Evolutionary conservation across 1,284 basidiomycete species (phyloP).

Genomic region (Pterulicium gracile): DNA sequence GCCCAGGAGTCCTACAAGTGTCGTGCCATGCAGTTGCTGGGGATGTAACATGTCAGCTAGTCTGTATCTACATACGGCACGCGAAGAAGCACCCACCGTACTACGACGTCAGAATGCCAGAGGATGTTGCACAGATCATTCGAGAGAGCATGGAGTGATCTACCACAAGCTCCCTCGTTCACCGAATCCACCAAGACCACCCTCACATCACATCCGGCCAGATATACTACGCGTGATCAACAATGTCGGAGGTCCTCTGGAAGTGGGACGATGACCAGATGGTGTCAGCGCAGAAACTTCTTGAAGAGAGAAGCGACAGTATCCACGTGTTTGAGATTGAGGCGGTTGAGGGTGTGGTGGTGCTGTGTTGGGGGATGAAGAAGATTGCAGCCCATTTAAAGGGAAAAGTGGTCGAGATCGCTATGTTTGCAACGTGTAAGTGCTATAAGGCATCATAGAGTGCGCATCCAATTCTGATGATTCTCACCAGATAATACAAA

Average conservation of each 20-base stretch:
- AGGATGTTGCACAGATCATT: not conserved
- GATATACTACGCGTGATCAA: not conserved
- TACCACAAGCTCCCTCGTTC: not conserved
- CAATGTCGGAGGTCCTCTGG: not conserved
- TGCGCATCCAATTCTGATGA: not conserved
- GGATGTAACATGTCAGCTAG: not conserved
- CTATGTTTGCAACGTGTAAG: conserved; percentile 14
- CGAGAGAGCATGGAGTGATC: not conserved
- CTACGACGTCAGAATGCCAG: not conserved
- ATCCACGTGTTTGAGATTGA: not conserved
- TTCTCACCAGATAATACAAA: conserved; percentile 14
- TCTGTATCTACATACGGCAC: not conserved
- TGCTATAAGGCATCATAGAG: not conserved
- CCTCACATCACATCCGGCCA: not conserved
- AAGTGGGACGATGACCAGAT: not conserved
- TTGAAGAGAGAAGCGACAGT: not conserved
- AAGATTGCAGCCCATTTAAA: not conserved
- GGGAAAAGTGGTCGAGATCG: conserved; percentile 11
- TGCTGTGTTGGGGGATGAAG: not conserved
- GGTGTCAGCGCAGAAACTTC: not conserved
- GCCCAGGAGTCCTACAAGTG: not conserved
- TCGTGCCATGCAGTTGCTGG: not conserved
- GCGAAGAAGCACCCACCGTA: not conserved
- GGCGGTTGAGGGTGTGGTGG: not conserved
- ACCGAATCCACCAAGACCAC: not conserved